Evolutionary conservation across 2,329 filamentous ascomycete genomes (phyloP), one percentile per base, ranked within the genome.

Genomic region (Calonectria pseudoturangicola): DNA sequence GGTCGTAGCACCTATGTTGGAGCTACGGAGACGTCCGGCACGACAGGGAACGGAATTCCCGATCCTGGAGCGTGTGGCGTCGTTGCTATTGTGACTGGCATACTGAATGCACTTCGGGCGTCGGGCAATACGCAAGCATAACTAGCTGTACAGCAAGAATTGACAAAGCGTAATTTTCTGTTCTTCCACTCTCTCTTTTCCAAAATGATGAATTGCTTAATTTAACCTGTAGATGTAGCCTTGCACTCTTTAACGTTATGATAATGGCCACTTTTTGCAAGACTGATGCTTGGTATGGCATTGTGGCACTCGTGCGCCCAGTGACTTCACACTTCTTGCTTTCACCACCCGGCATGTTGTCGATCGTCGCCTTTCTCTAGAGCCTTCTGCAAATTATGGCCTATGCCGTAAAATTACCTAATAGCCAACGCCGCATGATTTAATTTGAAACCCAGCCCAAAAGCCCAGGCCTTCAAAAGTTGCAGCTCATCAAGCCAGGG

Each of bases 1-100:
- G 67, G 67, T 27, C 67, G 67, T 21, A 64, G 67, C 36, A 70
- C 67, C 7, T 70, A 70, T n/a, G 67, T 70, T 27, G 50, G 39
- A 33, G 56, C 56, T 8, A 45, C 30, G 21, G 67, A 56, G 41
- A 21, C 43, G 9, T 47, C 43, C n/a, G 33, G 25, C 10, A 70
- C 25, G 36, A 21, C 56, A 30, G 25, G 62, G 3, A 65, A 21
- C 21, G 58, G 36, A 25, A 54, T 70, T 43, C 45, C 56, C 33
- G 67, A 70, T 51, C 58, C 67, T 41, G 58, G 67, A 12, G 67
- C 67, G 10, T 54, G 39, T 21, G 58, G 67, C n/a, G 47, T 70
- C 10, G 45, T 65, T 18, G 30, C 67, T 16, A 70, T 70, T 28
- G 58, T 62, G 25, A 45, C 58, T 2, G 58, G 62, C 6, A 62